phyloP scores from a whole-genome alignment of 495 filamentous ascomycete genomes.

The Penicillium egyptiacum region DNA sequence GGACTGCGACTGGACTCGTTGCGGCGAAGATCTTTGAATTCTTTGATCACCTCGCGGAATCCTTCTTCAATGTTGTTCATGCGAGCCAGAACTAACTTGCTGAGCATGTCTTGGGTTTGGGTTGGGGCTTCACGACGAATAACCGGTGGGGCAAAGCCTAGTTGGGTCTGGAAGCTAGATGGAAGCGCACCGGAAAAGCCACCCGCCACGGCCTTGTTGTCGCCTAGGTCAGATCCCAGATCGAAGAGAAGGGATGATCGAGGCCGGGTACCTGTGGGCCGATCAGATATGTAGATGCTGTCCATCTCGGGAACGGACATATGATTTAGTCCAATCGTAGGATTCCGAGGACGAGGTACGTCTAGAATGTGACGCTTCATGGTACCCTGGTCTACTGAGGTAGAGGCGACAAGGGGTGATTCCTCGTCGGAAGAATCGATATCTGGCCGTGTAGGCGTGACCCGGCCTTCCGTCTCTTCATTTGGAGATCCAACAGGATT shows the following conservation, averaged over 20 bases:
- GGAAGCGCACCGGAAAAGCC: conserved; percentile 57
- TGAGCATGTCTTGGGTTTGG: conserved; percentile 67
- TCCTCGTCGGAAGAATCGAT: conserved; percentile 28
- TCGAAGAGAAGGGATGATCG: conserved; percentile 63
- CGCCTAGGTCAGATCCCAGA: conserved; percentile 71
- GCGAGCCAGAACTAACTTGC: conserved; percentile 79
- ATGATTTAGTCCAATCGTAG: conserved; percentile 49
- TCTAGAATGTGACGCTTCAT: conserved; percentile 29
- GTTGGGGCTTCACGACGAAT: conserved; percentile 38
- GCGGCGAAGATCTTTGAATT: conserved; percentile 65
- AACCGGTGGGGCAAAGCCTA: conserved; percentile 65
- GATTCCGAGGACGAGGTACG: conserved; percentile 37
- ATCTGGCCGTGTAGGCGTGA: conserved; percentile 24
- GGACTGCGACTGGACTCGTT: conserved; percentile 37
- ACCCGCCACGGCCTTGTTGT: conserved; percentile 59
- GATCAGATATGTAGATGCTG: conserved; percentile 41
- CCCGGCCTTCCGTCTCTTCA: conserved; percentile 47
- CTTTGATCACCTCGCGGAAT: conserved; percentile 79
- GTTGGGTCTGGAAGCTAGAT: conserved; percentile 76
- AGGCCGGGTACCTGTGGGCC: conserved; percentile 33
- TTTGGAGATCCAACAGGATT: conserved; percentile 45
- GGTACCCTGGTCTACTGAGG: conserved; percentile 31
- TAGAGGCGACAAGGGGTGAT: conserved; percentile 17
- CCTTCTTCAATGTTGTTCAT: conserved; percentile 89
- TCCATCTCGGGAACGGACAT: conserved; percentile 56